Evolutionary conservation across 2,329 filamentous ascomycete species (phyloP).

Genomic region (Claviceps paspali): DNA sequence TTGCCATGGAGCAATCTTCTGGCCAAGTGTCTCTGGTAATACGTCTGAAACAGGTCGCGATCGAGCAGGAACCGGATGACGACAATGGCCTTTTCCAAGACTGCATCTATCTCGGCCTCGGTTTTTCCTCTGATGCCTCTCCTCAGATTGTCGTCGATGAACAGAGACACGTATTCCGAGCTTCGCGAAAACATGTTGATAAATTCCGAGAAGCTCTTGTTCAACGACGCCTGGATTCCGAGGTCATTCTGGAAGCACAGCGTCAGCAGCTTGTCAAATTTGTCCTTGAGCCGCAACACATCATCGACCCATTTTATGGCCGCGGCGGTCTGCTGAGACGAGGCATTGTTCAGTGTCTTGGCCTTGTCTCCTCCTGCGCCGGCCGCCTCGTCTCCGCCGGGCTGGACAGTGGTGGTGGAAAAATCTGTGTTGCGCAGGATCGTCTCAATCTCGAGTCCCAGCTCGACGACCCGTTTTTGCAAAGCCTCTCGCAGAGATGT

Average conservation of each 20-base stretch:
- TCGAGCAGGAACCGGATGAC: conserved; percentile 79
- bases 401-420: conserved; percentile 24
- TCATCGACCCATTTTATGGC: conserved; percentile 95
- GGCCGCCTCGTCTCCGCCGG: conserved; percentile 32
- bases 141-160: conserved; percentile 93
- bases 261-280: conserved; percentile 70
- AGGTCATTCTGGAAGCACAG: conserved; percentile 62
- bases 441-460: conserved; percentile 73
- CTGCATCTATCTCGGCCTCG: conserved; percentile 67
- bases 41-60: conserved; percentile 88
- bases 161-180: conserved; percentile 87
- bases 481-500: conserved; percentile 53
- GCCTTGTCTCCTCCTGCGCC: conserved; percentile 24
- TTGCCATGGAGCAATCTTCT: conserved; percentile 77
- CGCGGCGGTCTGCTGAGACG: conserved; percentile 71
- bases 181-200: conserved; percentile 80
- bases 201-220: conserved; percentile 78
- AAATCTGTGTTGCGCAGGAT: conserved; percentile 40
- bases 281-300: conserved; percentile 69
- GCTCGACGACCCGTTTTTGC: conserved; percentile 58
- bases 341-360: conserved; percentile 27
- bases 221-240: conserved; percentile 64
- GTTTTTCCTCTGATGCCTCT: conserved; percentile 87
- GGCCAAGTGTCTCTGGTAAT: conserved; percentile 95
- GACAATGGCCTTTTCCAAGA: conserved; percentile 79